Conservation (phyloP, 2,329 filamentous ascomycete species). For the Alternaria metachromatica region DNA sequence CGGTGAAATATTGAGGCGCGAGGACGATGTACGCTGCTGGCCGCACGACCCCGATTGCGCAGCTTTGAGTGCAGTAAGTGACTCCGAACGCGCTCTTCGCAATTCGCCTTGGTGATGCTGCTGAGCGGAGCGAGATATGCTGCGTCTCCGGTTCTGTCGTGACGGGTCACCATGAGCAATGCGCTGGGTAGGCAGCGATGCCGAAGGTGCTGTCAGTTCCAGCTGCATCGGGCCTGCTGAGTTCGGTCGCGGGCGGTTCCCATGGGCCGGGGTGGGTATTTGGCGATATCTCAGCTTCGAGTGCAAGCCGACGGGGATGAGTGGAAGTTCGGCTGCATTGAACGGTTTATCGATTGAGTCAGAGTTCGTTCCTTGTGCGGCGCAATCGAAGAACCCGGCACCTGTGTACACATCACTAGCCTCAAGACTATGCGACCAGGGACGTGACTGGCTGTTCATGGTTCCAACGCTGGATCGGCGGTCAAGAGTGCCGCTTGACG, state of each 20-base stretch:
- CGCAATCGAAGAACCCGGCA: slow-evolving; percentile 18
- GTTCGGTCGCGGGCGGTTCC: not conserved
- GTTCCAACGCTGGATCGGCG: slow-evolving; percentile 11
- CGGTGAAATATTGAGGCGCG: not conserved
- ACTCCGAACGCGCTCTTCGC: not conserved
- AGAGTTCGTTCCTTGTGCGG: slow-evolving; percentile 17
- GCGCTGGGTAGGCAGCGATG: not conserved
- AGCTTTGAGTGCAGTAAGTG: slow-evolving; percentile 8
- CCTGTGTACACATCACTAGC: slow-evolving; percentile 15
- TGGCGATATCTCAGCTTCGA: slow-evolving; percentile 1
- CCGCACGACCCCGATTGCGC: not conserved
- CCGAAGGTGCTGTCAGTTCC: not conserved
- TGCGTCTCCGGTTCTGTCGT: not conserved
- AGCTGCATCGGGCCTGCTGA: not conserved
- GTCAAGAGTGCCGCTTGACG: not conserved
- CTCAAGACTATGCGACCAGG: not conserved
- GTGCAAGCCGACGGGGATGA: slow-evolving; percentile 1
- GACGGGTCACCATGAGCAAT: not conserved
- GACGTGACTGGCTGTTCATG: not conserved
- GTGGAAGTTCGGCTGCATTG: slow-evolving; percentile 7
- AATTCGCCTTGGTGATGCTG: not conserved
- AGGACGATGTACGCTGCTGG: not conserved
- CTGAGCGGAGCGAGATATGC: not conserved
- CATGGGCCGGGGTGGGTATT: not conserved
- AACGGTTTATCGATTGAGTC: slow-evolving; percentile 14